Conservation (phyloP, 805 yeast genomes). For the Kodamaea kakaduensis region DNA sequence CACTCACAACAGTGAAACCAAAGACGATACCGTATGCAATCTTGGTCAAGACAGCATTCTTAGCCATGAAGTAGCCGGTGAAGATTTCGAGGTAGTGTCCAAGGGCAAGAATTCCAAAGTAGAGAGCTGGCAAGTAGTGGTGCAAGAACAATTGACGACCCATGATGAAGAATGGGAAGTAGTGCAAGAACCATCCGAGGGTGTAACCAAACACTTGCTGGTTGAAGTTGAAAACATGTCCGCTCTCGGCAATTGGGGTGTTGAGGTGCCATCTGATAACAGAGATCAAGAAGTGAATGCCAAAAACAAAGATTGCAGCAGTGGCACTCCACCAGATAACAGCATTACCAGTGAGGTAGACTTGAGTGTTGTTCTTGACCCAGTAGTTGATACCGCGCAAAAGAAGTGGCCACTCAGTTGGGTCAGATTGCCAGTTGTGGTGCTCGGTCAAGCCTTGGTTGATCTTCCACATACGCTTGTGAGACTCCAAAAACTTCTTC, state of each 20-base stretch:
- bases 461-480: conserved; percentile 72
- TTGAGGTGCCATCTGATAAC: conserved; percentile 62
- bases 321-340: conserved; percentile 73
- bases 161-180: conserved; percentile 78
- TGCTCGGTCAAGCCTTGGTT: conserved; percentile 65
- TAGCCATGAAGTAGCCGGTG: conserved; percentile 32
- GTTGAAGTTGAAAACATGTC: conserved; percentile 61
- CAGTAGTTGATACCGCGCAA: conserved; percentile 80
- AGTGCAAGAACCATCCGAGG: conserved; percentile 70
- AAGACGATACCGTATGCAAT: conserved; percentile 45
- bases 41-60: conserved; percentile 37
- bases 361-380: conserved; percentile 55
- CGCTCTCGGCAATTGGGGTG: conserved; percentile 38
- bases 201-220: conserved; percentile 58
- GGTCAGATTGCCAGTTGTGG: conserved; percentile 69
- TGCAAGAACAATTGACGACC: conserved; percentile 90
- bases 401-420: conserved; percentile 71
- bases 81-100: conserved; percentile 63
- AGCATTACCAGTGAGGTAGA: conserved; percentile 77
- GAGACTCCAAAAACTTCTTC: conserved; percentile 62
- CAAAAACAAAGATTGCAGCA: conserved; percentile 48
- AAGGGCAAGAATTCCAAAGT: conserved; percentile 76
- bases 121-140: conserved; percentile 89
- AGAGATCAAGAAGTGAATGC: conserved; percentile 44
- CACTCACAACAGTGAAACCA: conserved; percentile 46